Conservation (phyloP, 2,329 filamentous ascomycete genomes). For the Calcarisporium arbuscula region DNA sequence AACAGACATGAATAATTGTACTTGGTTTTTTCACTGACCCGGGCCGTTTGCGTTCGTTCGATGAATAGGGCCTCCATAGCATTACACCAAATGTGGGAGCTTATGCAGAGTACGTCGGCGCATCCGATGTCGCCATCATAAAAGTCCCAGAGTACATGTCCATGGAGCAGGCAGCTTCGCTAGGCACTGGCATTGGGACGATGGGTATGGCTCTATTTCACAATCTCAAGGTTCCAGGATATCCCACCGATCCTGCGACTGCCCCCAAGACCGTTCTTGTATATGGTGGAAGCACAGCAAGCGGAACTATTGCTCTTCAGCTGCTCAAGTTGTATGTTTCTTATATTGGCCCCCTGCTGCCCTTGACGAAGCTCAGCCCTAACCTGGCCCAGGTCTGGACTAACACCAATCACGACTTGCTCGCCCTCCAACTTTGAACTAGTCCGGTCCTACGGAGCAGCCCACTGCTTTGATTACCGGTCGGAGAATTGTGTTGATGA, state of each 20-base stretch:
- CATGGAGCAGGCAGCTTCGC: neutral
- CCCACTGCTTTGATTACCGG: too few relatives aligned
- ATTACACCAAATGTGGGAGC: too few relatives aligned
- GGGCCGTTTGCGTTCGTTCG: too few relatives aligned
- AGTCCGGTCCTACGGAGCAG: constrained; percentile 1
- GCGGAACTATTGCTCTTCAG: constrained; percentile 38
- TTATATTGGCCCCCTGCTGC: too few relatives aligned
- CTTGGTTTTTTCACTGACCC: too few relatives aligned
- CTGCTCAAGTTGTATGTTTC: too few relatives aligned
- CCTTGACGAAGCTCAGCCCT: too few relatives aligned
- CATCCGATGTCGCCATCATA: neutral
- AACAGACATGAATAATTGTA: too few relatives aligned
- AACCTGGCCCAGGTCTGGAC: constrained; percentile 1
- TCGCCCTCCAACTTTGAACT: constrained; percentile 1
- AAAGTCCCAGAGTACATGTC: neutral
- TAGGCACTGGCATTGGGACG: neutral
- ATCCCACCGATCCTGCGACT: too few relatives aligned
- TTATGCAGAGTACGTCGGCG: constrained; percentile 1
- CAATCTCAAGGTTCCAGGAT: constrained; percentile 1
- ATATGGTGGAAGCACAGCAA: constrained; percentile 36
- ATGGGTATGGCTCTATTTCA: neutral
- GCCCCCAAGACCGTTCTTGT: constrained; percentile 30
- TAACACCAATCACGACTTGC: constrained; percentile 2
- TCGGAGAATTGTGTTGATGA: too few relatives aligned
- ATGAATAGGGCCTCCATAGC: too few relatives aligned